Evolutionary conservation across 2,329 filamentous ascomycete genomes (phyloP).

Genomic region (Pseudogymnoascus sp.): DNA sequence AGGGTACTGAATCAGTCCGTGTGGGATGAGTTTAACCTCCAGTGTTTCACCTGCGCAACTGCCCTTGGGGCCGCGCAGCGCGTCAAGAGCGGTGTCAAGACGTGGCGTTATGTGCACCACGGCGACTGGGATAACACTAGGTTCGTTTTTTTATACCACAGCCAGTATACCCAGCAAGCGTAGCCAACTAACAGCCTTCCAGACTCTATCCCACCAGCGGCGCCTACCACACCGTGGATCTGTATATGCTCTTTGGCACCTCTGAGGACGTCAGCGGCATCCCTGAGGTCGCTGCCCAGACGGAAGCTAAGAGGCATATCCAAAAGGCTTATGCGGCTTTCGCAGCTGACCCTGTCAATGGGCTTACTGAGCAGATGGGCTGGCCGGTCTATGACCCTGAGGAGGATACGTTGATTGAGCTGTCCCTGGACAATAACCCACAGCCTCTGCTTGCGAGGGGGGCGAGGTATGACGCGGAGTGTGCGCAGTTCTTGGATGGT

Average conservation of each 20-base stretch:
- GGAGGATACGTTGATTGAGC: background rate
- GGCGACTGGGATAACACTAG: constrained; percentile 25
- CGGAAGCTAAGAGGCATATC: constrained; percentile 18
- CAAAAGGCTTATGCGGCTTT: constrained; percentile 29
- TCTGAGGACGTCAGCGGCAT: constrained; percentile 23
- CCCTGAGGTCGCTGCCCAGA: constrained; percentile 12
- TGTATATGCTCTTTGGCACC: constrained; percentile 26
- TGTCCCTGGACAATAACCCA: constrained; percentile 3
- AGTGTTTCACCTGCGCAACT: constrained; percentile 27
- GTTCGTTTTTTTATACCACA: background rate
- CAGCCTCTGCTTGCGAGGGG: background rate
- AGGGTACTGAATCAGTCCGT: constrained; percentile 10
- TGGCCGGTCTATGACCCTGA: constrained; percentile 16
- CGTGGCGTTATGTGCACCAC: constrained; percentile 29
- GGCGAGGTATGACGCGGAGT: background rate
- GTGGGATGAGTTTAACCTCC: constrained; percentile 19
- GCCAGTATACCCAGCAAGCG: background rate
- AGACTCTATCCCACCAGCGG: constrained; percentile 22
- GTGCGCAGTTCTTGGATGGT: background rate
- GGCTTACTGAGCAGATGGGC: constrained; percentile 18
- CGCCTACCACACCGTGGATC: constrained; percentile 28
- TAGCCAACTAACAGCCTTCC: constrained; percentile 8
- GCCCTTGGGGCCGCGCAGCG: constrained; percentile 18
- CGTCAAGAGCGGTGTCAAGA: constrained; percentile 19
- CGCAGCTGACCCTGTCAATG: constrained; percentile 27